Conservation (phyloP, 2,329 filamentous ascomycete genomes). For the Sclerotinia minor region DNA sequence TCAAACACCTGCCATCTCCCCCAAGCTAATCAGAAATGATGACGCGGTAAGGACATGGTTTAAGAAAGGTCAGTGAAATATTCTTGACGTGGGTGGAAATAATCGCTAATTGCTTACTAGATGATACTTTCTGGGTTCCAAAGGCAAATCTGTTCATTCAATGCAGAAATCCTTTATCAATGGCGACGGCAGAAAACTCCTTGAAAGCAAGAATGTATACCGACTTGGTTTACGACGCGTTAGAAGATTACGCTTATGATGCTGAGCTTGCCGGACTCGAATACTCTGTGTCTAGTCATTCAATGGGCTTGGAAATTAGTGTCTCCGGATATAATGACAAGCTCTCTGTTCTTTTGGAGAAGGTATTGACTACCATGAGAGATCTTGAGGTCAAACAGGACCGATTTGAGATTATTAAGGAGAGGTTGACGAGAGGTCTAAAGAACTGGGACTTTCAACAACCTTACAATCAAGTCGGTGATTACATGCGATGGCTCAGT, state of each 20-base stretch:
- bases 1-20: constrained; percentile 69
- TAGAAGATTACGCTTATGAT: constrained; percentile 94
- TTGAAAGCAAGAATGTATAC: constrained; percentile 80
- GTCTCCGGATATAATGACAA: constrained; percentile 97
- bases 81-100: background rate
- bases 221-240: constrained; percentile 81
- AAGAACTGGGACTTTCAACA: constrained; percentile 87
- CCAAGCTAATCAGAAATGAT: constrained; percentile 84
- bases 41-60: constrained; percentile 82
- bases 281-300: constrained; percentile 74
- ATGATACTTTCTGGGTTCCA: constrained; percentile 97
- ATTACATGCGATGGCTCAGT: constrained; percentile 78
- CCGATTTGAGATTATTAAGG: constrained; percentile 88
- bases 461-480: constrained; percentile 84
- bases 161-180: constrained; percentile 76
- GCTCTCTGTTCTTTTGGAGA: constrained; percentile 83
- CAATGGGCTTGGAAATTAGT: constrained; percentile 72
- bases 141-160: constrained; percentile 86
- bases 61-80: constrained; percentile 63
- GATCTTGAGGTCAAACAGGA: constrained; percentile 83
- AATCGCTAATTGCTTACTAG: constrained; percentile 42
- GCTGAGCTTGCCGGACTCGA: constrained; percentile 88
- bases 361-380: constrained; percentile 80
- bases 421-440: constrained; percentile 72
- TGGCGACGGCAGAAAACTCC: constrained; percentile 73